Conservation (phyloP, 345 rosid genomes). For the Sapria himalayana region DNA sequence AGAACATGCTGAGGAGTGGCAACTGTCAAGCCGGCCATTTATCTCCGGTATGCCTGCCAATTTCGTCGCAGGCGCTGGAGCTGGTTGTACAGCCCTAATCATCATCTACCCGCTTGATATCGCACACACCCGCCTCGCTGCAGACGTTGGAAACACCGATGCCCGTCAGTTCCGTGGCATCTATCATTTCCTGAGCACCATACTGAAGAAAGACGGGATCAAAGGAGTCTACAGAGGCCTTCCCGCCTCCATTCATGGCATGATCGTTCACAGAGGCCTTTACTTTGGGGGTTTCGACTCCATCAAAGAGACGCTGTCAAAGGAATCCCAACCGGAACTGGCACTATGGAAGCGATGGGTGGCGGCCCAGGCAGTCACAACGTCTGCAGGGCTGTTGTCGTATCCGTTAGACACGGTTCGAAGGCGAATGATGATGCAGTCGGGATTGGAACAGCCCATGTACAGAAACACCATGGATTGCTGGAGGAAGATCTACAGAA, state of each 20-base stretch:
- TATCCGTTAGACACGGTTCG: slow-evolving; percentile 84
- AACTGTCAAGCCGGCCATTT: slow-evolving; percentile 21
- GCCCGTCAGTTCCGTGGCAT: slow-evolving; percentile 77
- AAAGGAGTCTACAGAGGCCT: slow-evolving; percentile 77
- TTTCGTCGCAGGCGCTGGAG: slow-evolving; percentile 76
- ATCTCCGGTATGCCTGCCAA: slow-evolving; percentile 67
- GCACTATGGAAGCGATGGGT: slow-evolving; percentile 75
- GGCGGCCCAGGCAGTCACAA: slow-evolving; percentile 75
- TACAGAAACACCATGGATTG: slow-evolving; percentile 49
- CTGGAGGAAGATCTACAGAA: slow-evolving; percentile 60
- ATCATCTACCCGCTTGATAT: slow-evolving; percentile 90
- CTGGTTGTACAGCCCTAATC: slow-evolving; percentile 66
- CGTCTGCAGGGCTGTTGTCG: slow-evolving; percentile 69
- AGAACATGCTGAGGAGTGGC: slow-evolving; percentile 39
- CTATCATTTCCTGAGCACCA: slow-evolving; percentile 59
- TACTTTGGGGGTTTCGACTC: slow-evolving; percentile 93
- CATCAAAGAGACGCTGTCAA: slow-evolving; percentile 46
- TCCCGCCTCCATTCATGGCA: slow-evolving; percentile 79
- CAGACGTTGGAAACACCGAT: slow-evolving; percentile 57
- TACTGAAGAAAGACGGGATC: slow-evolving; percentile 49
- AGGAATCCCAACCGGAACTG: slow-evolving; percentile 33
- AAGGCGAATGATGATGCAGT: slow-evolving; percentile 93
- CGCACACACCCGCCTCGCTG: slow-evolving; percentile 82
- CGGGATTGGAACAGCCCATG: slow-evolving; percentile 64
- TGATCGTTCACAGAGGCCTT: slow-evolving; percentile 65